Evolutionary conservation across 2,329 filamentous ascomycete species (phyloP).

Genomic region (Lasiodiplodia citricola): DNA sequence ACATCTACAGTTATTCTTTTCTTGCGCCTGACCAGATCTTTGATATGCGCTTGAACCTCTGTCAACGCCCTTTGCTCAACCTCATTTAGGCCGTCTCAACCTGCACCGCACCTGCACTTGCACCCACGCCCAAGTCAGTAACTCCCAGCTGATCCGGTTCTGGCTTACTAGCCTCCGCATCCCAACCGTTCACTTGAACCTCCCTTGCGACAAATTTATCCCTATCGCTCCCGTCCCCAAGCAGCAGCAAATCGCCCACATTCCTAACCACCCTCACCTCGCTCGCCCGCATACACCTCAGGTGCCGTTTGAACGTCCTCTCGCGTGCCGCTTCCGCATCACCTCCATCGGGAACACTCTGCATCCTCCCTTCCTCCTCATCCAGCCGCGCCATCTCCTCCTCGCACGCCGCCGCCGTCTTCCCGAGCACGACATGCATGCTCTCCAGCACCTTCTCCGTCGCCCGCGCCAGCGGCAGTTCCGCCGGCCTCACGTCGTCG

Average conservation of each 20-base stretch:
- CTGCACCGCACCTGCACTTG: slow-evolving; percentile 23
- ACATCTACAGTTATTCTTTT: background rate
- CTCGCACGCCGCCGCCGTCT: slow-evolving; percentile 70
- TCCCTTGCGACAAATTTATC: slow-evolving; percentile 62
- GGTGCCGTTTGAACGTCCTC: slow-evolving; percentile 58
- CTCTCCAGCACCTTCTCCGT: slow-evolving; percentile 86
- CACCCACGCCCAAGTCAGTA: slow-evolving; percentile 34
- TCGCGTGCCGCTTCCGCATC: slow-evolving; percentile 53
- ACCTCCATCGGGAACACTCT: slow-evolving; percentile 50
- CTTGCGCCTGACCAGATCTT: background rate
- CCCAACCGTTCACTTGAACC: slow-evolving; percentile 34
- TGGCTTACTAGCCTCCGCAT: slow-evolving; percentile 28
- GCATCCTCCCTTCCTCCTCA: slow-evolving; percentile 50
- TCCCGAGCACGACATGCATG: slow-evolving; percentile 84
- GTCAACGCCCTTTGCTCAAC: background rate
- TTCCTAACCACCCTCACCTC: slow-evolving; percentile 86
- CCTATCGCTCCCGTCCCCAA: slow-evolving; percentile 69
- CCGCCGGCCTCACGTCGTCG: slow-evolving; percentile 70
- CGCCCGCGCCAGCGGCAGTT: slow-evolving; percentile 82
- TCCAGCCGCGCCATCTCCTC: slow-evolving; percentile 61
- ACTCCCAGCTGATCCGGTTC: slow-evolving; percentile 35
- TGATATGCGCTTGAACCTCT: background rate
- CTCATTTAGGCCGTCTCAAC: slow-evolving; percentile 6
- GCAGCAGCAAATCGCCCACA: slow-evolving; percentile 69
- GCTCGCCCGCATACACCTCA: slow-evolving; percentile 80